phyloP scores from a whole-genome alignment of 1,284 basidiomycete genomes.

The Trichosporon sp. region DNA sequence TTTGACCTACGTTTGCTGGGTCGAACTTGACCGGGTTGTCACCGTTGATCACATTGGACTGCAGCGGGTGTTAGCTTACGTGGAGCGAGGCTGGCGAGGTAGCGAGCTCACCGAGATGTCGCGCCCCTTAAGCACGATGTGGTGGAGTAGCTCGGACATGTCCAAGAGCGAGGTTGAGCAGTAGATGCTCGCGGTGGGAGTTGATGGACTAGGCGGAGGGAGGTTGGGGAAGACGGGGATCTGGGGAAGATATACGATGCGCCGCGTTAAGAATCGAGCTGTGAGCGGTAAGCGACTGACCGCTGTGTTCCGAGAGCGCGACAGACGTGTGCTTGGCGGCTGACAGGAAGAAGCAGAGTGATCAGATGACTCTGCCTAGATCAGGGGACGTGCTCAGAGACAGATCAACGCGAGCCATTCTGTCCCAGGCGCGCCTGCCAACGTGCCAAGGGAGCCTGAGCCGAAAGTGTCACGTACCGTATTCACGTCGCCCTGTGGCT shows the following conservation, averaged over 20 bases:
- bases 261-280: neutral
- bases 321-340: neutral
- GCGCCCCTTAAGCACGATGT: neutral
- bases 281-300: neutral
- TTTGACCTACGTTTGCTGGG: conserved; percentile 51
- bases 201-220: neutral
- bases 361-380: conserved; percentile 1
- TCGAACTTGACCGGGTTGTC: conserved; percentile 53
- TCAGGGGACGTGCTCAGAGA: neutral
- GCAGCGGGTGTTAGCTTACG: neutral
- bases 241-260: no score
- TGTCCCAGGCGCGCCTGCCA: neutral
- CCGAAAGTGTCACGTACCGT: conserved; percentile 2
- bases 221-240: neutral
- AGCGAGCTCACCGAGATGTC: conserved; percentile 10
- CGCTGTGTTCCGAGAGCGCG: neutral
- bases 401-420: neutral
- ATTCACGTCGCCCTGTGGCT: conserved; percentile 2
- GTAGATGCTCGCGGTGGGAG: neutral
- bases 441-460: neutral
- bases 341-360: neutral
- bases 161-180: neutral
- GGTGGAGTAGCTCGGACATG: neutral
- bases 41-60: conserved; percentile 15
- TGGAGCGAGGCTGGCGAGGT: neutral